A percentile compares a stretch with the other conserved stretches of the same genome.
These are phyloP conservation scores for Epichloe festucae DNA, from an alignment of 2,329 filamentous ascomycete species.

Conservation along the genomic window DNA sequence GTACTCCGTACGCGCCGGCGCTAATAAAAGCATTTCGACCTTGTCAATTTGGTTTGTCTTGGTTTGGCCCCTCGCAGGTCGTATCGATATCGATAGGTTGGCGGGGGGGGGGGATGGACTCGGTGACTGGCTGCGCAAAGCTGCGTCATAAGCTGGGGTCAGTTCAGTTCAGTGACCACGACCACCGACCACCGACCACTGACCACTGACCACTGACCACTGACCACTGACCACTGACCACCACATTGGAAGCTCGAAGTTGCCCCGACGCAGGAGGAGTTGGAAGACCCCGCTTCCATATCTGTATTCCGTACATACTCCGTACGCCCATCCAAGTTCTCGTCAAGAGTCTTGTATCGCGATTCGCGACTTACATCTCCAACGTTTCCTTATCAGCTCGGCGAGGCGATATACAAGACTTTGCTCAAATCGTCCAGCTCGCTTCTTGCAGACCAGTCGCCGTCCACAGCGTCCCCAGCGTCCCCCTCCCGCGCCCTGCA, in stretches of 20 bases:
- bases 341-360: neutral
- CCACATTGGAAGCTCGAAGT: too few relatives aligned
- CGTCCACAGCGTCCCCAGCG: too few relatives aligned
- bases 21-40: neutral
- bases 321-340: neutral
- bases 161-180: neutral
- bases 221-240: too few relatives aligned
- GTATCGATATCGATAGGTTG: neutral
- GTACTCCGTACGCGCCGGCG: neutral
- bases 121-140: neutral
- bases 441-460: neutral
- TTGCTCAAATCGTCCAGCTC: neutral
- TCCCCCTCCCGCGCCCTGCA: too few relatives aligned
- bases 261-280: too few relatives aligned
- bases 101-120: too few relatives aligned
- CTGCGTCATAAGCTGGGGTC: neutral
- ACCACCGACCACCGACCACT: neutral
- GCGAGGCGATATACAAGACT: neutral
- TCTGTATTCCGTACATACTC: neutral
- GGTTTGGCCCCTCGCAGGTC: neutral
- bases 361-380: neutral
- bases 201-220: neutral
- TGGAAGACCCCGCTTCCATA: neutral
- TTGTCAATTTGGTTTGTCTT: too few relatives aligned
- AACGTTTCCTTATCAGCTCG: neutral